These are phyloP conservation scores for Phellopilus nigrolimitatus DNA, from an alignment of 1,284 basidiomycete species.

Conservation along the genomic window DNA sequence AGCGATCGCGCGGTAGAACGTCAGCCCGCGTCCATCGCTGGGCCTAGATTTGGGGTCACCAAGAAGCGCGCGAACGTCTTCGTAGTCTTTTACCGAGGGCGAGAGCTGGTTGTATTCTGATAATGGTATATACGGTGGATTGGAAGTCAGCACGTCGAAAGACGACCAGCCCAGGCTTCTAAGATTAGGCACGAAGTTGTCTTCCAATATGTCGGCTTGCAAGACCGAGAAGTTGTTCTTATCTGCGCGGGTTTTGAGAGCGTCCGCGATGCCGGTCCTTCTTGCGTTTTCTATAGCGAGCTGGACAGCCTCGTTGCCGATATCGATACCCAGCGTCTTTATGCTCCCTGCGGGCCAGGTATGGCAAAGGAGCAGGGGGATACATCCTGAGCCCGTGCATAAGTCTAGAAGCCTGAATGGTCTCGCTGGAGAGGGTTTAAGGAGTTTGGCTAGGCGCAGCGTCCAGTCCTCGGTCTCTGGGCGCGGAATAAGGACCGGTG, in stretches of 20 bases:
- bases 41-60: constrained; percentile 47
- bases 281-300: constrained; percentile 70
- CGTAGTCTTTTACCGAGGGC: constrained; percentile 66
- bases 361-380: constrained; percentile 74
- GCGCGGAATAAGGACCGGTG: constrained; percentile 85
- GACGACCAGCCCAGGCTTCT: constrained; percentile 31
- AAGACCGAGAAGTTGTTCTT: constrained; percentile 45
- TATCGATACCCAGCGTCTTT: constrained; percentile 66
- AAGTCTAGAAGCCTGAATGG: constrained; percentile 72
- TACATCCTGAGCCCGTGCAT: constrained; percentile 88
- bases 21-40: constrained; percentile 48
- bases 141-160: constrained; percentile 81
- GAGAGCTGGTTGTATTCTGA: constrained; percentile 62
- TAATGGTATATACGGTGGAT: constrained; percentile 88
- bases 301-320: constrained; percentile 59
- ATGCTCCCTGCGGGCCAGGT: constrained; percentile 48
- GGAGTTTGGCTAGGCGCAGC: constrained; percentile 45
- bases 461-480: constrained; percentile 89
- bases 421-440: constrained; percentile 34
- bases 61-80: constrained; percentile 77
- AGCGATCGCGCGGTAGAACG: constrained; percentile 76
- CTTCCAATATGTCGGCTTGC: constrained; percentile 44
- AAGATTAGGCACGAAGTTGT: constrained; percentile 32
- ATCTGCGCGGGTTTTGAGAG: constrained; percentile 9
- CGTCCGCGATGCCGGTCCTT: constrained; percentile 34